phyloP scores from a whole-genome alignment of 2,329 filamentous ascomycete genomes.

The Zasmidium citrigriseum region DNA sequence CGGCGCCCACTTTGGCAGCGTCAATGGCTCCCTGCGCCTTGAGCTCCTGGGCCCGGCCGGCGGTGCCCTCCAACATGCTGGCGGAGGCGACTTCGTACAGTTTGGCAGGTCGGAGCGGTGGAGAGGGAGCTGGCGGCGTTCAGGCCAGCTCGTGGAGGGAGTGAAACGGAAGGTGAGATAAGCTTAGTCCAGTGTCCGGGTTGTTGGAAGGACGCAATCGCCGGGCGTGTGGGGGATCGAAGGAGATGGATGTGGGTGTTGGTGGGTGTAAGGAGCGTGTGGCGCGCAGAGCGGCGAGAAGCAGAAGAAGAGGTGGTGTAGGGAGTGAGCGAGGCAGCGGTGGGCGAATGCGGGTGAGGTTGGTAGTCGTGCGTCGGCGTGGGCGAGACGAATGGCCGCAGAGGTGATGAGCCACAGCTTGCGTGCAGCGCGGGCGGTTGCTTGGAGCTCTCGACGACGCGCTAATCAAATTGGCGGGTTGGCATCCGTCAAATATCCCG shows the following conservation, averaged over 20 bases:
- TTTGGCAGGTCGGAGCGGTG: background rate
- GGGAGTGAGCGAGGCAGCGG: background rate
- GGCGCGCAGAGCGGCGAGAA: background rate
- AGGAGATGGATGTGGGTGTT: too few species aligned
- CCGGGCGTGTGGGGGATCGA: background rate
- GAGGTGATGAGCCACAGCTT: background rate
- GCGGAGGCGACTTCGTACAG: conserved; percentile 25
- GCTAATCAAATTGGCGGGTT: too few species aligned
- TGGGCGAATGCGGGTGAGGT: too few species aligned
- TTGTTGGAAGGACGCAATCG: conserved; percentile 1
- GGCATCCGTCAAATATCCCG: background rate
- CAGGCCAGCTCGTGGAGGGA: background rate
- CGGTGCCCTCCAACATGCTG: conserved; percentile 33
- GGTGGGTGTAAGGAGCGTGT: too few species aligned
- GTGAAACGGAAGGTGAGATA: too few species aligned
- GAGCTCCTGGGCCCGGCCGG: conserved; percentile 57
- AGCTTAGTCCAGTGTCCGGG: background rate
- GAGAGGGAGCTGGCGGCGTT: conserved; percentile 1
- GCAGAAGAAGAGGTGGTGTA: background rate
- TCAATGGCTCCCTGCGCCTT: conserved; percentile 81
- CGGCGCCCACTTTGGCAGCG: conserved; percentile 68
- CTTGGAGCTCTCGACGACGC: background rate
- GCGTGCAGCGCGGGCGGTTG: background rate
- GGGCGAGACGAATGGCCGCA: too few species aligned
- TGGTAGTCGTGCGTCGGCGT: too few species aligned